Evolutionary conservation across 345 rosid genomes (phyloP), one percentile per base, ranked within the genome.

Genomic region (Lepidium africanum): DNA sequence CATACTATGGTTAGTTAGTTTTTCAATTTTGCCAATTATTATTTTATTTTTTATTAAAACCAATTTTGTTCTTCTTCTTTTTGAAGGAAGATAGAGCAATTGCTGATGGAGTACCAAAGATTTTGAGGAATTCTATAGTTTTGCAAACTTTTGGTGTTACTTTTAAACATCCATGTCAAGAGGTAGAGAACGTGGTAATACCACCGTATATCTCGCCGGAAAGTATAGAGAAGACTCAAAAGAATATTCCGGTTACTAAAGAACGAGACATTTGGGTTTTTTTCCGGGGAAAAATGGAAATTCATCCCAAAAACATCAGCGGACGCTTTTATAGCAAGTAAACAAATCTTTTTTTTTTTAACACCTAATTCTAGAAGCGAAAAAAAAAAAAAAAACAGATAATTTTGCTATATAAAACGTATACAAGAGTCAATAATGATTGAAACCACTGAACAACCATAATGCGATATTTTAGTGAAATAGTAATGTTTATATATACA

Each of bases 241-340:
- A 74, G 59, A 80, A 73, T 40, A 46, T 72, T 38, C 86, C 87
- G 78, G 47, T 66, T 27, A 60, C 72, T 64, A 80, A 82, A 6
- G 57, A 67, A 41, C 89, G 98, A 37, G 96, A 90, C 70, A 88
- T 93, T 58, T 80, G 80, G 83, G 97, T 72, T 2, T 93, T 87
- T 62, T 93, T 93, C 72, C 78, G 98, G 11, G 98, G 98, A 5
- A 93, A 93, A 51, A 93, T 93, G 98, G 98, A 93, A 63, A 79
- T 93, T 52, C 83, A 90, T 69, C 98, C 98, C 21, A 93, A 88
- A 59, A 93, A 93, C 71, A 52, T 90, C 19, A 90, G 96, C 27
- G 98, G 98, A 2, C 83, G 89, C 63, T 93, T 70, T 63, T 93
- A 93, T 73, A 86, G 98, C 97, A 93, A 81, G 98, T 87, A 83